Conservation (phyloP, 108 stramenopile species). For the Pseudonitzschia multiseries region DNA sequence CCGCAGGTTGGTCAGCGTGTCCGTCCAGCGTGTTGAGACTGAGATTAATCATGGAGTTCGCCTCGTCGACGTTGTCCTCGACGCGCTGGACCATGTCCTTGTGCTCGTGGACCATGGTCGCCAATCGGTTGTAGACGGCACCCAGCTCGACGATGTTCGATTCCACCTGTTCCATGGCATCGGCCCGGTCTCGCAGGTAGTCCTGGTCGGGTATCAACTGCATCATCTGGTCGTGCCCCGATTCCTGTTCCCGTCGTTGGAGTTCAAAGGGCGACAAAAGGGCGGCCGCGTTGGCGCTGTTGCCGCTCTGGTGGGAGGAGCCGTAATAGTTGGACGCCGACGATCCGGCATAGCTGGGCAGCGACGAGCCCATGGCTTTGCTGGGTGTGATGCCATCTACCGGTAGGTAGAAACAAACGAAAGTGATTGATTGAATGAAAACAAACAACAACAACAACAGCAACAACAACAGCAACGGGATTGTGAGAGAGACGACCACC, state of each 20-base stretch:
- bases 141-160: constrained; percentile 86
- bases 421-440: constrained; percentile 5
- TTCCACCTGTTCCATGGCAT: constrained; percentile 85
- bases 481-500: no score
- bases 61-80: constrained; percentile 90
- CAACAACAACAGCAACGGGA: neutral
- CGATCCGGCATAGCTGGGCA: constrained; percentile 10
- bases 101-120: constrained; percentile 88
- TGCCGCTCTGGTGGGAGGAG: constrained; percentile 1
- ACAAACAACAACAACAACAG: constrained; percentile 7
- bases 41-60: constrained; percentile 76
- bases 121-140: constrained; percentile 85
- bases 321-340: constrained; percentile 30
- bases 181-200: constrained; percentile 78
- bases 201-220: constrained; percentile 88
- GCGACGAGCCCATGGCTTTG: neutral
- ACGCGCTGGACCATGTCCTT: constrained; percentile 87
- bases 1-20: constrained; percentile 76
- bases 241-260: constrained; percentile 83
- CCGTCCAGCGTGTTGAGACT: constrained; percentile 72
- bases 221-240: constrained; percentile 61
- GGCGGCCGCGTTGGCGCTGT: constrained; percentile 9
- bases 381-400: constrained; percentile 15
- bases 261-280: constrained; percentile 85
- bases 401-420: neutral